Conservation (phyloP, 345 rosid species). For the Melaleuca alternifolia region DNA sequence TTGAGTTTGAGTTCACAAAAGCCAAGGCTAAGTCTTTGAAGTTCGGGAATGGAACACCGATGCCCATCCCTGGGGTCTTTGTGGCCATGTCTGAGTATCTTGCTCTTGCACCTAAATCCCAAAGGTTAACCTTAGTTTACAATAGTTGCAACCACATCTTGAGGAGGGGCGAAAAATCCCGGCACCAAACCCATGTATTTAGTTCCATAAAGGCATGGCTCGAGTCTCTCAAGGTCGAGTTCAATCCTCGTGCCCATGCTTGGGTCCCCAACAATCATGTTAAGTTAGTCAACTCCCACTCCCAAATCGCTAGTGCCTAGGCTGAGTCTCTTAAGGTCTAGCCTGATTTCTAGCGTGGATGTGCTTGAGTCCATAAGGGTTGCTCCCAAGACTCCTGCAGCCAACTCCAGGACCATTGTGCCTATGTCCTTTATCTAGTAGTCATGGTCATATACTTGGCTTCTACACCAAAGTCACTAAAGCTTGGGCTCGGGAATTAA, state of each 20-base stretch:
- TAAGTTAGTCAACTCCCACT: background rate
- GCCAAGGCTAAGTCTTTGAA: no score
- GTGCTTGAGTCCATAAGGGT: background rate
- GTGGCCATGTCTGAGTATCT: background rate
- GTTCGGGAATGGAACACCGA: background rate
- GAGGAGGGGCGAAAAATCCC: background rate
- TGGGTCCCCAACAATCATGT: background rate
- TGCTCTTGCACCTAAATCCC: background rate
- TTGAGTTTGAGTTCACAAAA: background rate
- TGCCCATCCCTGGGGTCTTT: background rate
- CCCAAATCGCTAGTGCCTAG: background rate
- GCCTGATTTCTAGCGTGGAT: background rate
- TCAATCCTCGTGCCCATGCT: background rate
- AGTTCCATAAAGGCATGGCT: background rate
- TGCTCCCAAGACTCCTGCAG: background rate
- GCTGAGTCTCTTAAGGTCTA: accelerated
- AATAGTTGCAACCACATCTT: no score
- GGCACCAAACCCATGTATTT: background rate
- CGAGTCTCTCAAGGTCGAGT: background rate
- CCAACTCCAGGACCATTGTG: background rate
- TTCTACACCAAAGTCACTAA: background rate
- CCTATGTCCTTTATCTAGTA: background rate
- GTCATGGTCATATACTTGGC: background rate
- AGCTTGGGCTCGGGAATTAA: accelerated
- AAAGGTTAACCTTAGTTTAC: no score